phyloP scores from a whole-genome alignment of 2,329 filamentous ascomycete species.

The Chaetomiaceae sp. region DNA sequence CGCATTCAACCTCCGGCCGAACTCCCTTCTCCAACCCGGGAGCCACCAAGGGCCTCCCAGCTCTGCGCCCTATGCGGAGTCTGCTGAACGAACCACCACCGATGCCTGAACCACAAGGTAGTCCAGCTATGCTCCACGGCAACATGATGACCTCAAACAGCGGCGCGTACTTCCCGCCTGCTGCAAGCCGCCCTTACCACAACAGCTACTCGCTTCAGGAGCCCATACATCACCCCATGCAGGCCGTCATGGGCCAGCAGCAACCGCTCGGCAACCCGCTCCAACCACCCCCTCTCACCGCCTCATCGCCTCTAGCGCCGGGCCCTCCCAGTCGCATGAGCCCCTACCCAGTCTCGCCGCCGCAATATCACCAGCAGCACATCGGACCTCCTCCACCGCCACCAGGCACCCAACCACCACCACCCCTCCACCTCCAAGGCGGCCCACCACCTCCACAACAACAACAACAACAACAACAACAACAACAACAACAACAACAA shows the following conservation, averaged over 20 bases:
- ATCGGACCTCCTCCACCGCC: slow-evolving; percentile 2
- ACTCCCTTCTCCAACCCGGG: slow-evolving; percentile 31
- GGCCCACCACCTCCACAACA: slow-evolving; percentile 6
- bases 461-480: no score
- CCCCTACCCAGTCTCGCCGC: slow-evolving; percentile 17
- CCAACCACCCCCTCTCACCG: slow-evolving; percentile 11
- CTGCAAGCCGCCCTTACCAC: slow-evolving; percentile 31
- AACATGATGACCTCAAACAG: slow-evolving; percentile 30
- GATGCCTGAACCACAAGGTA: slow-evolving; percentile 21
- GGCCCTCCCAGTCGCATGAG: slow-evolving; percentile 15
- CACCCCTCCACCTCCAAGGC: slow-evolving; percentile 13
- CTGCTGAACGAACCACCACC: slow-evolving; percentile 25
- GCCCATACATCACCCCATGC: slow-evolving; percentile 25
- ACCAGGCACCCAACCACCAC: slow-evolving; percentile 9
- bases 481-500: no score
- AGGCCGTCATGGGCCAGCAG: slow-evolving; percentile 22
- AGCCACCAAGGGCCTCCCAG: slow-evolving; percentile 28
- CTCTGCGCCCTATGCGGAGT: slow-evolving; percentile 32
- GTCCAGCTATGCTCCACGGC: slow-evolving; percentile 17
- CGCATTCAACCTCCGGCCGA: slow-evolving; percentile 11
- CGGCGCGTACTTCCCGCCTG: slow-evolving; percentile 32
- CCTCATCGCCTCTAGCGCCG: slow-evolving; percentile 1
- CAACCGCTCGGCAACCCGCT: slow-evolving; percentile 8
- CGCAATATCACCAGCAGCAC: slow-evolving; percentile 15
- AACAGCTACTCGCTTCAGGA: slow-evolving; percentile 32